Conservation (phyloP, 371 early-diverging fungal species). For the Zychaea mexicana region DNA sequence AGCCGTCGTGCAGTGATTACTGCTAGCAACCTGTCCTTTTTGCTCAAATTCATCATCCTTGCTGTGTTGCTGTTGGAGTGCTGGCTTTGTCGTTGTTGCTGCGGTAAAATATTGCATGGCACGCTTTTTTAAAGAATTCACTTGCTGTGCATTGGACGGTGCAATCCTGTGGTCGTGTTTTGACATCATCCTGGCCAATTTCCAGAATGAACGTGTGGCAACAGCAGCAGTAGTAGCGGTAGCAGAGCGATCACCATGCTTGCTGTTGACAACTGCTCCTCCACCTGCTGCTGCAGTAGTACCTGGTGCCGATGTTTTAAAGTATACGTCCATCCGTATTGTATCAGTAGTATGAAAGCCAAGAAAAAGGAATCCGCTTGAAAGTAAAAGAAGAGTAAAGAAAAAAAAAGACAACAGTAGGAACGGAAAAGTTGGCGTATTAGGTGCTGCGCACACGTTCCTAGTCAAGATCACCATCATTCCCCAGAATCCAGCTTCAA, state of each 20-base stretch:
- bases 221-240: neutral
- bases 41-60: too few species aligned
- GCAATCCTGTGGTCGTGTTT: neutral
- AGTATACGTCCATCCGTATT: constrained; percentile 2
- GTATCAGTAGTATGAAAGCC: neutral
- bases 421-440: too few species aligned
- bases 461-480: constrained; percentile 5
- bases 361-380: neutral
- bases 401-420: constrained; percentile 1
- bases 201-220: neutral
- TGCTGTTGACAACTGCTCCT: too few species aligned
- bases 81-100: neutral
- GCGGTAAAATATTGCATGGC: neutral
- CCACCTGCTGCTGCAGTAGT: neutral
- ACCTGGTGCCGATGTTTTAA: neutral
- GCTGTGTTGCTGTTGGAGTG: neutral
- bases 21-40: neutral
- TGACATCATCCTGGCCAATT: neutral
- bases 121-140: neutral
- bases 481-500: neutral
- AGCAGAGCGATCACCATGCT: too few species aligned
- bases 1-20: neutral
- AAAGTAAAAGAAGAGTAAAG: neutral
- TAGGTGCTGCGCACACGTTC: too few species aligned
- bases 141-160: neutral